Evolutionary conservation across 495 filamentous ascomycete species (phyloP), one percentile per base, ranked within the genome.

Genomic region (Penicillium soppii): DNA sequence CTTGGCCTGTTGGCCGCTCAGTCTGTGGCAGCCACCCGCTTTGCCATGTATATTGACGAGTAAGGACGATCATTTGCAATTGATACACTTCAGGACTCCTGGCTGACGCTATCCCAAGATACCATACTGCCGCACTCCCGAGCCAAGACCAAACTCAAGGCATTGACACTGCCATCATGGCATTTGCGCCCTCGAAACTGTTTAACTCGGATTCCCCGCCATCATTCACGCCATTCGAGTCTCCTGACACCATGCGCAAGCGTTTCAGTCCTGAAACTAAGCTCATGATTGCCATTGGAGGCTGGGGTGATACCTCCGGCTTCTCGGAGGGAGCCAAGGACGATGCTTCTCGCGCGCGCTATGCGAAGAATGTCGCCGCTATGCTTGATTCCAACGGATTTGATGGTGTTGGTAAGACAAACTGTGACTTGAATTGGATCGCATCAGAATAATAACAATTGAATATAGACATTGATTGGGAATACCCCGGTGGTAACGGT

Each of bases 401-500:
- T 29, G 85, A 90, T 58, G 85, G 83, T 43, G 69, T 75, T 44
- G 72, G 67, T 68, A 53, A 35, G 63, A 30, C 26, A 43, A 12
- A 21, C 1, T 7, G 2, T 5, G 32, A 37, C 2, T 15, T 21
- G 20, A 37, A 17, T 2, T 10, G 9, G 6, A 42, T n/a, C n/a
- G n/a, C n/a, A 40, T 15, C 43, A 40, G 12, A 32, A n/a, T 13
- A 23, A 16, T 48, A 37, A 47, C 26, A 6, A 3, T 19, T 6
- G 36, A 70, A 73, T 13, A 68, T 82, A 64, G 88, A 91, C 51
- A 82, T 90, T 47, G 87, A 91, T 60, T 91, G 88, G 87, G 87
- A 91, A 56, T 91, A 90, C 61, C 87, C 88, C 1, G 87, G 86
- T 25, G 88, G 88, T 36, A 90, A 91, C 61, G 87, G 87, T 19